Conservation (phyloP, 2,329 filamentous ascomycete species). For the Orbilia quercus region DNA sequence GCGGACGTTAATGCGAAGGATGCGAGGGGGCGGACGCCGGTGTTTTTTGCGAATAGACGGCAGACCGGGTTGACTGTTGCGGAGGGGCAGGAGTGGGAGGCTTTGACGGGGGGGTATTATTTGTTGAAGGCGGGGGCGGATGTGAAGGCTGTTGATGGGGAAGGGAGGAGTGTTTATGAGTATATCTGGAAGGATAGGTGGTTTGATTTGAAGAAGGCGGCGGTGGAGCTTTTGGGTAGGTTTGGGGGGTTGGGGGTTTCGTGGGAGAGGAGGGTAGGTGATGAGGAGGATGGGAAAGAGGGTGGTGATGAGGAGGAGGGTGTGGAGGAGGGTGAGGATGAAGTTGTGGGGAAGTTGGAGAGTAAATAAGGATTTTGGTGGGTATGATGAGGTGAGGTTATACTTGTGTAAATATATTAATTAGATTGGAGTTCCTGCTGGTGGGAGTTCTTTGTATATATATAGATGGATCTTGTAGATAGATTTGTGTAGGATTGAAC, state of each 20-base stretch:
- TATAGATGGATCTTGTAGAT: no score
- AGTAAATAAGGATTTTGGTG: no score
- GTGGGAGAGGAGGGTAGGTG: background rate
- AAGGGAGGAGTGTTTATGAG: constrained; percentile 35
- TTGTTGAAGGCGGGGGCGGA: constrained; percentile 49
- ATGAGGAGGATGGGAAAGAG: no score
- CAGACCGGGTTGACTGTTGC: constrained; percentile 14
- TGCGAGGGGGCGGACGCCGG: constrained; percentile 24
- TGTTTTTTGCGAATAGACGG: constrained; percentile 40
- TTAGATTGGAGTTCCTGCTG: no score
- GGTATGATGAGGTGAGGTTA: no score
- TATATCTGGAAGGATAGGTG: constrained; percentile 6
- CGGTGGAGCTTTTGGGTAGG: constrained; percentile 17
- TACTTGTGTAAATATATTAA: no score
- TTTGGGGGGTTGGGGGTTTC: constrained; percentile 18
- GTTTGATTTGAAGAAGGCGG: constrained; percentile 27
- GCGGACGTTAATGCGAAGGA: constrained; percentile 46
- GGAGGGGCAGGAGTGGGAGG: constrained; percentile 10
- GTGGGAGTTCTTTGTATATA: no score
- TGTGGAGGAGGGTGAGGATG: background rate
- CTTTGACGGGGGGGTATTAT: constrained; percentile 39
- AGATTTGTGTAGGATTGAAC: no score
- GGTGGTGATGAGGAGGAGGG: background rate
- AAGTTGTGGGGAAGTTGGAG: no score
- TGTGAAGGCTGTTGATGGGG: constrained; percentile 12